Base-by-base conservation (phyloP, 2,329 filamentous ascomycete species). In the Metarhizium album region DNA sequence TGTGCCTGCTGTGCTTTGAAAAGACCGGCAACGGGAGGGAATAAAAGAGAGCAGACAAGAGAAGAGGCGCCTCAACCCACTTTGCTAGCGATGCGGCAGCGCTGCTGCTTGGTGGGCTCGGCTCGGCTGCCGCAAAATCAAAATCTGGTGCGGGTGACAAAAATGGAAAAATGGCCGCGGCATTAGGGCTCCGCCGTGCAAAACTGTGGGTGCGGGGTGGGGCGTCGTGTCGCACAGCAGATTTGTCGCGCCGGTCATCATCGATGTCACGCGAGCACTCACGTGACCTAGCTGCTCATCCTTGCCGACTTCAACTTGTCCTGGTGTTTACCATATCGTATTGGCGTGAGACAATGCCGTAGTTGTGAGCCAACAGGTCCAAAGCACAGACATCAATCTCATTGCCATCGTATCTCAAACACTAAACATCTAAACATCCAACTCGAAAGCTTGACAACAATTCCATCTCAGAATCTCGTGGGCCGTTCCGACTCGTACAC, bases 171-270 rank as follows among this genome's bases (percentile, higher is more conserved):
- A 56, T 52, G 50, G 55, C 54, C n/a, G 33, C 48, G 57, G 51
- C 64, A 63, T 64, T 67, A 68, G 66, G 66, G 66, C 58, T 67
- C 56, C 45, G 48, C 31, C 53, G 59, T 61, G 60, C 54, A 47
- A 60, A 58, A 42, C 33, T 37, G 29, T 31, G 50, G 50, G 42
- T 7, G 42, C 33, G 23, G 47, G 35, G 48, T 2, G 4, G 6
- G n/a, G 11, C 31, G 4, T 29, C 47, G 18, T 6, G 5, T n/a
- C 27, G 27, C 27, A 29, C 7, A 6, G 6, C 9, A 29, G 11
- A 2, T 29, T 29, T 9, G 7, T 29, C n/a, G n/a, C n/a, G n/a
- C n/a, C n/a, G n/a, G n/a, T n/a, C n/a, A n/a, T n/a, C n/a, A n/a
- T n/a, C n/a, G n/a, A n/a, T 6, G 16, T 38, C 35, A 38, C 16